Base-by-base conservation (phyloP, 2,329 filamentous ascomycete species). In the Thielaviopsis punctulata region DNA sequence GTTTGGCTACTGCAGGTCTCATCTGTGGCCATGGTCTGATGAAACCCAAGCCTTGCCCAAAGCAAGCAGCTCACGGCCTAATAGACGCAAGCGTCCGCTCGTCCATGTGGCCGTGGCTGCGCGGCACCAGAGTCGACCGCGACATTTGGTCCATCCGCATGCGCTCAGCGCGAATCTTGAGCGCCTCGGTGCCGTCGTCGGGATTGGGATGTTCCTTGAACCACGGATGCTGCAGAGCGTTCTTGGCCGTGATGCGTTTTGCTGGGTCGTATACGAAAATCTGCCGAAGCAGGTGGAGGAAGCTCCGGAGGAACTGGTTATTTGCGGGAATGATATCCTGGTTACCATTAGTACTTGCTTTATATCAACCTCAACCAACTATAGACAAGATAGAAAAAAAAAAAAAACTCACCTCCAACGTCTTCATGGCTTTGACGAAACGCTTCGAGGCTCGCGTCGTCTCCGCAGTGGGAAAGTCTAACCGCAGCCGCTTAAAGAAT, bases 351-450 rank as follows among this genome's bases (percentile, higher is more conserved):
- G 48, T 10, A 7, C 48, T 45, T 13, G 10, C 9, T 19, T 48
- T 57, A 65, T 52, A 63, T 60, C 24, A 5, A 19, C 13, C 9
- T 30, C 27, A 6, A 6, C n/a, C n/a, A 12, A 7, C 27, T 13
- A 9, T 21, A 33, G 4, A 18, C 4, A 19, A 22, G 30, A 36
- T 10, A 30, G n/a, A 19, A 23, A 39, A 30, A 18, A 27, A 6
- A 43, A 10, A 15, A 18, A 47, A 5, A 66, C 76, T 57, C 67
- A 84, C 80, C 55, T 75, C 69, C 24, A 84, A 66, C 52, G 71
- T 71, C 63, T 83, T 84, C 80, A 84, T 84, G n/a, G 78, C 79
- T 63, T 79, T 80, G 12, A 84, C 80, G 60, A 83, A 84, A 59
- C 78, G 69, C 56, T 73, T 70, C 1, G 79, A 83, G 3, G 79